Percentiles rank a stretch among this genome's conserved stretches.
These are phyloP conservation scores for Aureobasidium lini DNA, from an alignment of 2,329 filamentous ascomycete species.

Conservation along the genomic window DNA sequence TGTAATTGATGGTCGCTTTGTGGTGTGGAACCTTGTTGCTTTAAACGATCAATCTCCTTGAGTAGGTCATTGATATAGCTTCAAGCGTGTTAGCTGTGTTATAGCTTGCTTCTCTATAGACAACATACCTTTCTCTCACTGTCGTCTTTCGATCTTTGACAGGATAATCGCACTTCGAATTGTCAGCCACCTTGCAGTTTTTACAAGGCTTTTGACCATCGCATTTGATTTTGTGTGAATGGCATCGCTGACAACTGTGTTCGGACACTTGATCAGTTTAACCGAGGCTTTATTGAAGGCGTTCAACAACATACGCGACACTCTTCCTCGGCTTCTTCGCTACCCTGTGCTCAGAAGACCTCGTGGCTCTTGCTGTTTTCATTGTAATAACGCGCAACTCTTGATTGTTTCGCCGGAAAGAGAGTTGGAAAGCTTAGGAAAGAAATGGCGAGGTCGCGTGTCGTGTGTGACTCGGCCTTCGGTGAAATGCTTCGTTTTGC, in stretches of 20 bases:
- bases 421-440: not conserved
- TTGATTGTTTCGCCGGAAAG: not conserved
- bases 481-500: not conserved
- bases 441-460: not conserved
- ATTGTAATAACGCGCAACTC: not conserved
- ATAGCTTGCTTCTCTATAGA: not conserved
- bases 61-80: conserved; percentile 26
- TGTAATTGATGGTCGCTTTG: not conserved
- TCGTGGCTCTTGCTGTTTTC: not conserved
- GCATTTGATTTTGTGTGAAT: conserved; percentile 27
- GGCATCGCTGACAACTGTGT: conserved; percentile 14
- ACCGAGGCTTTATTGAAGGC: not conserved
- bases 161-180: conserved; percentile 22
- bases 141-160: conserved; percentile 26
- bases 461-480: not conserved
- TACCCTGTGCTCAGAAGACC: not conserved
- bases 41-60: conserved; percentile 26
- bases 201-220: conserved; percentile 27
- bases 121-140: conserved; percentile 22
- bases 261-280: not conserved
- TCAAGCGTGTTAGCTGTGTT: not conserved
- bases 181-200: conserved; percentile 20
- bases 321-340: conserved; percentile 8
- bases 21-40: conserved; percentile 7
- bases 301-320: not conserved